Conservation (phyloP, 192 early-diverging fungal species). For the Backusella australiensis region DNA sequence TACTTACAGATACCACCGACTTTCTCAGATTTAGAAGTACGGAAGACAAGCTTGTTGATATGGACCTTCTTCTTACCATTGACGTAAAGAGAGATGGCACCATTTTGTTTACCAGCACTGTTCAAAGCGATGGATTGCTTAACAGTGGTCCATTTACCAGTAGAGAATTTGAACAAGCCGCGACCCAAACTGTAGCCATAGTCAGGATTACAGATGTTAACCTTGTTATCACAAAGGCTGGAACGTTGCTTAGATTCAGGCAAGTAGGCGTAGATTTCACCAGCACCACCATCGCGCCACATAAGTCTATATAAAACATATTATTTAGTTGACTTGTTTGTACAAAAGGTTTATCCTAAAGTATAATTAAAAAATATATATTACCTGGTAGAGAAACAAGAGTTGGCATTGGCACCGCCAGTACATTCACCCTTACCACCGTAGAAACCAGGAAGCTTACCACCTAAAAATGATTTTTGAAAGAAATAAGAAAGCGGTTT, state of each 20-base stretch:
- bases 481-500: neutral
- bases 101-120: slow-evolving; percentile 21
- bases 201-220: slow-evolving; percentile 47
- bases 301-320: slow-evolving; percentile 29
- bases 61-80: slow-evolving; percentile 22
- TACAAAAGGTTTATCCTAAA: neutral
- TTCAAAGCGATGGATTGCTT: slow-evolving; percentile 40
- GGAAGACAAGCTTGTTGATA: slow-evolving; percentile 16
- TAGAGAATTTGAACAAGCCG: slow-evolving; percentile 41
- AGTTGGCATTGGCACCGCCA: slow-evolving; percentile 44
- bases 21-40: neutral
- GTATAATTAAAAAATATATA: neutral
- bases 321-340: neutral
- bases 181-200: slow-evolving; percentile 56
- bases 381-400: slow-evolving; percentile 56
- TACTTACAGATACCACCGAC: slow-evolving; percentile 32
- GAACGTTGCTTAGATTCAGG: slow-evolving; percentile 18
- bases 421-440: slow-evolving; percentile 46
- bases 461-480: slow-evolving; percentile 28
- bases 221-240: slow-evolving; percentile 25
- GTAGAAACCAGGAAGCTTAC: slow-evolving; percentile 60
- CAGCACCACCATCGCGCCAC: slow-evolving; percentile 48
- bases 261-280: slow-evolving; percentile 53
- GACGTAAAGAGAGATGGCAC: slow-evolving; percentile 11
- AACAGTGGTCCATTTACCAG: slow-evolving; percentile 45